Base-by-base conservation (phyloP, 2,329 filamentous ascomycete species). In the Trichoderma citrinoviride region DNA sequence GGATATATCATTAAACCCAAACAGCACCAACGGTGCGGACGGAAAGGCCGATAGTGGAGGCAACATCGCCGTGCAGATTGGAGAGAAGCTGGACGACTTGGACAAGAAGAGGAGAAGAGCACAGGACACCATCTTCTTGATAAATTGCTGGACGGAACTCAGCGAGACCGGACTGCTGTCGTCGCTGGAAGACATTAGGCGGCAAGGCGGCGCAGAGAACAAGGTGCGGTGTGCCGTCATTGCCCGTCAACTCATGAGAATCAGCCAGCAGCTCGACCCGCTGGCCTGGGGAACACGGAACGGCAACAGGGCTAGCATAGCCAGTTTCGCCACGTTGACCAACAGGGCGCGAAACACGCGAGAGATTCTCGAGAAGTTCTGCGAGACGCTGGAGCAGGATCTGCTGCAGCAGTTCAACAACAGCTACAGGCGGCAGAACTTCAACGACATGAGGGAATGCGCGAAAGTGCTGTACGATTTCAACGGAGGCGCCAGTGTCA, bases 371-470 rank as follows among this genome's bases (percentile, higher is more conserved):
- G 95, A 99, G 77, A 97, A 97, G 76, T 99, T 98, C 77, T 91
- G 93, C 27, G 95, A 99, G 76, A 93, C 91, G 1, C 79, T 99
- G 65, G 95, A 99, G 77, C 96, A 98, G 74, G 95, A 99, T 73
- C 82, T 99, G 44, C 80, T 99, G 67, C 92, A 93, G 75, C 94
- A 97, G 73, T 99, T 99, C 78, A 96, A 99, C 81, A 92, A 96
- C 74, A 97, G 94, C 80, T 98, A 98, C 76, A 86, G 93, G 68
- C 88, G 90, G 70, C 93, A 96, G 72, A 97, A 98, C 77, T 97
- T 96, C 73, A 92, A 97, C 70, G 93, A 96, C 72, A 99, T 99
- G 96, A 90, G 92, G 79, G 95, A 98, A 75, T 99, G 95, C 75
- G 92, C 96, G 62, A 91, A 91, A 72, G 95, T 97, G 47, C 82